phyloP scores from a whole-genome alignment of 2,329 filamentous ascomycete species.

The Graphium sp. region DNA sequence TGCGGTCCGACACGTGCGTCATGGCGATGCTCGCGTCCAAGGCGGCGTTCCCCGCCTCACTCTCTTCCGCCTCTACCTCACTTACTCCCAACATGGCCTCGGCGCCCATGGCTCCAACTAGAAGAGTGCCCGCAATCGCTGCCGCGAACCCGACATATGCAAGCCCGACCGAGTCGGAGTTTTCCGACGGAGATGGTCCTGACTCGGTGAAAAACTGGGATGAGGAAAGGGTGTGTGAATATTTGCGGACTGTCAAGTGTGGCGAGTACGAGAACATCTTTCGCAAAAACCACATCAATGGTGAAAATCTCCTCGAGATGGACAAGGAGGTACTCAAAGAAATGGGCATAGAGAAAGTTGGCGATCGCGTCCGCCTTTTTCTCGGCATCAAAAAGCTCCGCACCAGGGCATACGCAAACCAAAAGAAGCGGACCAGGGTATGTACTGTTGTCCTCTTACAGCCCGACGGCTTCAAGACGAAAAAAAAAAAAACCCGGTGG shows the following conservation, averaged over 20 bases:
- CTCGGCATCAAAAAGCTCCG: constrained; percentile 70
- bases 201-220: constrained; percentile 75
- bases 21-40: constrained; percentile 75
- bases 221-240: constrained; percentile 81
- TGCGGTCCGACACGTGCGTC: no score
- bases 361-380: constrained; percentile 84
- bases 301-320: constrained; percentile 90
- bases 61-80: constrained; percentile 14
- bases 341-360: constrained; percentile 96
- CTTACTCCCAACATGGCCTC: constrained; percentile 19
- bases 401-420: constrained; percentile 58
- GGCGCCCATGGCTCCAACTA: constrained; percentile 30
- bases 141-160: constrained; percentile 42
- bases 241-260: constrained; percentile 81
- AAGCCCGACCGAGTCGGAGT: constrained; percentile 84
- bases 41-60: constrained; percentile 45
- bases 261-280: constrained; percentile 87
- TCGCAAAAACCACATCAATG: constrained; percentile 87
- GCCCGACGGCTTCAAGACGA: no score
- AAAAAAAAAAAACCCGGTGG: no score
- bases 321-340: constrained; percentile 93
- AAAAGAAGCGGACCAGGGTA: constrained; percentile 76
- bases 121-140: constrained; percentile 31
- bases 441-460: constrained; percentile 11
- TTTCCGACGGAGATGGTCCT: constrained; percentile 65